These are phyloP conservation scores for Penium margaritaceum DNA, from an alignment of 139 green algal genomes.

Conservation along the genomic window DNA sequence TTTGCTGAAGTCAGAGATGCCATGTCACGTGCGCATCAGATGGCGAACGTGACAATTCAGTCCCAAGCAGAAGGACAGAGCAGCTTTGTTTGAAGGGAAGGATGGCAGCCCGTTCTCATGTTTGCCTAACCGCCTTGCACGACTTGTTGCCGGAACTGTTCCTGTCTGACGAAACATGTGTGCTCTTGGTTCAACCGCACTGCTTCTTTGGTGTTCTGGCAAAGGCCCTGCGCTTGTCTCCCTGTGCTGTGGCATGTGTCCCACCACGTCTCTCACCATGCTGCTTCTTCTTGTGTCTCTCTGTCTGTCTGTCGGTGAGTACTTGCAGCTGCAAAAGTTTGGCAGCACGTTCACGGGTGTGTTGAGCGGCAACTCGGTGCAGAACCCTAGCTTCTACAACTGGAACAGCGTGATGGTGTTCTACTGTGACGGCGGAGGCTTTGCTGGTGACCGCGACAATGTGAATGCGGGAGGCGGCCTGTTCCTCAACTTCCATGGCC, in stretches of 20 bases:
- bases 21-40: background rate
- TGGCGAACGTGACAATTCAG: no score
- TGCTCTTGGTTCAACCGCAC: no score
- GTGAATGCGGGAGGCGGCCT: background rate
- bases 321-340: background rate
- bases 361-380: background rate
- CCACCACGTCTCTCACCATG: no score
- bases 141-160: background rate
- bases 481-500: background rate
- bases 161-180: background rate
- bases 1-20: background rate
- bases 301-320: background rate
- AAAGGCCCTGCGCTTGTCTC: no score
- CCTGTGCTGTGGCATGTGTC: no score
- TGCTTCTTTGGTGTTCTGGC: background rate
- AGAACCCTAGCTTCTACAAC: background rate
- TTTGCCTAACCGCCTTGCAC: background rate
- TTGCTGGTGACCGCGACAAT: background rate
- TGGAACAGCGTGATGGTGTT: background rate
- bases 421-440: slow-evolving; percentile 5
- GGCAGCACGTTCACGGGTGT: slow-evolving; percentile 6
- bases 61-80: no score
- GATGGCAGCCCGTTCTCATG: no score
- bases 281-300: background rate
- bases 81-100: no score